These are phyloP conservation scores for Pythium myriotylum DNA, from an alignment of 352 stramenopile genomes.

Conservation along the genomic window DNA sequence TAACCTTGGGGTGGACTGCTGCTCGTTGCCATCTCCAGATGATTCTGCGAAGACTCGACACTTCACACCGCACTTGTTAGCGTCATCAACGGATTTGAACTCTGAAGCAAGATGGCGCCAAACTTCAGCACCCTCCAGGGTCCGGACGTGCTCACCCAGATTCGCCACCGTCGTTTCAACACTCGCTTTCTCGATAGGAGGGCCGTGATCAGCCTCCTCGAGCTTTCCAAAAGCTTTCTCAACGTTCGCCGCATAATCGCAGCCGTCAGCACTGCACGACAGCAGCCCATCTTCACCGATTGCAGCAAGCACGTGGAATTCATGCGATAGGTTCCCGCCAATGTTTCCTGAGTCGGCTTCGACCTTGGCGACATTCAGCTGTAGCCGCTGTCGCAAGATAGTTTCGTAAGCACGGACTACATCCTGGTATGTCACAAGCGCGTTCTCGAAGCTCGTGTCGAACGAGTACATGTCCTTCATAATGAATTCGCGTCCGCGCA, in stretches of 20 bases:
- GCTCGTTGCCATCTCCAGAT: slow-evolving; percentile 20
- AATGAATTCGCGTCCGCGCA: slow-evolving; percentile 85
- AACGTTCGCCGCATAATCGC: slow-evolving; percentile 87
- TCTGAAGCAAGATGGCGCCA: slow-evolving; percentile 10
- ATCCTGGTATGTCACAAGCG: slow-evolving; percentile 74
- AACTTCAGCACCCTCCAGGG: neutral
- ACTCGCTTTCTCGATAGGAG: neutral
- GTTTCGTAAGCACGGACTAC: slow-evolving; percentile 80
- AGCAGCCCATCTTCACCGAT: slow-evolving; percentile 87
- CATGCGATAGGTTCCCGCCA: slow-evolving; percentile 87
- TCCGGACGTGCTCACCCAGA: neutral
- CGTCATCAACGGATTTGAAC: slow-evolving; percentile 5
- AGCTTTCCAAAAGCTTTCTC: slow-evolving; percentile 74
- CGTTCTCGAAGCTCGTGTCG: slow-evolving; percentile 60
- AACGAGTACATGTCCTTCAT: slow-evolving; percentile 95
- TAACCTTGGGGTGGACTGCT: slow-evolving; percentile 14
- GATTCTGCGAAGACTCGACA: slow-evolving; percentile 34
- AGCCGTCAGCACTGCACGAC: slow-evolving; percentile 52
- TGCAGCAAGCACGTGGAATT: slow-evolving; percentile 86
- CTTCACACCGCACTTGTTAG: slow-evolving; percentile 14
- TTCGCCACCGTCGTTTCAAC: neutral
- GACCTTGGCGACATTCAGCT: slow-evolving; percentile 76
- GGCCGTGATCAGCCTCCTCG: neutral
- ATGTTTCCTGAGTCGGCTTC: slow-evolving; percentile 88
- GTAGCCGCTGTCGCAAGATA: slow-evolving; percentile 68